Conservation (phyloP, 148 eudicot genomes). For the Polygonum maritimum region DNA sequence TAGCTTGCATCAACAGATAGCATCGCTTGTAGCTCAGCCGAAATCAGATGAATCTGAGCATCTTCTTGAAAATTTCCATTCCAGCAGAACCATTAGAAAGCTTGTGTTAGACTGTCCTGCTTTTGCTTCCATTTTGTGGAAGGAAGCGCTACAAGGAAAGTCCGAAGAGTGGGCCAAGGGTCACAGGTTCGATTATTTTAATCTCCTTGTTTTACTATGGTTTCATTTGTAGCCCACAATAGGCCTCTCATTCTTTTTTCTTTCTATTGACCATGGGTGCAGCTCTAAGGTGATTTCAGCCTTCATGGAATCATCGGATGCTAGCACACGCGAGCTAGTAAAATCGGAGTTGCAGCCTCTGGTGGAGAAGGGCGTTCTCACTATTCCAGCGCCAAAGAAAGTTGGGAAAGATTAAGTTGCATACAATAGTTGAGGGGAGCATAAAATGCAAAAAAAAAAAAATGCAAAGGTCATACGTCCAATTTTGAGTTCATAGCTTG, state of each 20-base stretch:
- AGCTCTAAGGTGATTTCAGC: slow-evolving; percentile 72
- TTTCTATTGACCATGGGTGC: slow-evolving; percentile 5
- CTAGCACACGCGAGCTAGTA: slow-evolving; percentile 37
- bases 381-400: slow-evolving; percentile 34
- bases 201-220: background rate
- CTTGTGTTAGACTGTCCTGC: slow-evolving; percentile 69
- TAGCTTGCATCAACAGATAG: slow-evolving; percentile 46
- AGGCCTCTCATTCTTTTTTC: background rate
- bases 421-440: background rate
- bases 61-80: slow-evolving; percentile 69
- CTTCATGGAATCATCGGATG: slow-evolving; percentile 56
- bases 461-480: background rate
- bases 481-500: background rate
- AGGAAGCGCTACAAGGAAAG: slow-evolving; percentile 59
- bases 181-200: slow-evolving; percentile 51
- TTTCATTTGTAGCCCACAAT: background rate
- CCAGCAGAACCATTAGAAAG: slow-evolving; percentile 83
- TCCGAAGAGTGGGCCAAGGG: slow-evolving; percentile 66
- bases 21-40: slow-evolving; percentile 53
- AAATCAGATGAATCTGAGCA: slow-evolving; percentile 63
- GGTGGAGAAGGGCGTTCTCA: slow-evolving; percentile 45
- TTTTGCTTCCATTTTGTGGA: slow-evolving; percentile 75
- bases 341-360: slow-evolving; percentile 68
- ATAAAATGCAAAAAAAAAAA: background rate
- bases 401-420: slow-evolving; percentile 17